These are phyloP conservation scores for Heritiera fomes DNA, from an alignment of 345 rosid species.

Conservation along the genomic window DNA sequence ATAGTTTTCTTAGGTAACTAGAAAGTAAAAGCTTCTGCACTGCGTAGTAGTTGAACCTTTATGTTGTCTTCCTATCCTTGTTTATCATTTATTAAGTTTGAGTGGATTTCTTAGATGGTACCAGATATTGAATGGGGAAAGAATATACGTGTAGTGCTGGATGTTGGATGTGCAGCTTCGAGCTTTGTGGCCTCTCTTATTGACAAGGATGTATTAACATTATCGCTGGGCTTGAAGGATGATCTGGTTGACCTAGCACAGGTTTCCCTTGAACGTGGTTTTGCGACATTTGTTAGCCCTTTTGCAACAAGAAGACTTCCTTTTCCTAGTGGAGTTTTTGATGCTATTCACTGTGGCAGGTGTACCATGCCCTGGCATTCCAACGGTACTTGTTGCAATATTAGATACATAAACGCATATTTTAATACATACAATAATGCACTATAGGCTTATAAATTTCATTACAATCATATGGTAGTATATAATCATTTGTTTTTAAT, in stretches of 20 bases:
- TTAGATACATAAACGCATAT: no score
- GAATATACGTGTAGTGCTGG: slow-evolving; percentile 86
- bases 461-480: no score
- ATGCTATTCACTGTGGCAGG: slow-evolving; percentile 82
- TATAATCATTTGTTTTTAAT: background rate
- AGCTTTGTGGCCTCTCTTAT: slow-evolving; percentile 74
- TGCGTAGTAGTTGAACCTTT: background rate
- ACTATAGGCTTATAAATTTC: no score
- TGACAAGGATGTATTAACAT: slow-evolving; percentile 74
- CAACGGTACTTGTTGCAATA: slow-evolving; percentile 45
- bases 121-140: slow-evolving; percentile 99
- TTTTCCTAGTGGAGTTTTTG: slow-evolving; percentile 89
- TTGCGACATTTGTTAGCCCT: slow-evolving; percentile 72
- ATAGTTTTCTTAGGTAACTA: background rate
- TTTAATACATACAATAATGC: no score
- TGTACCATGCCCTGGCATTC: slow-evolving; percentile 86
- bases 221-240: slow-evolving; percentile 83
- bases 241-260: slow-evolving; percentile 93
- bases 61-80: background rate
- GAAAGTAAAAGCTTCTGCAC: slow-evolving; percentile 5
- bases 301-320: slow-evolving; percentile 80
- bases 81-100: slow-evolving; percentile 32
- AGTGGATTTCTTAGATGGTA: slow-evolving; percentile 76
- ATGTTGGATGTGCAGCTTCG: slow-evolving; percentile 73
- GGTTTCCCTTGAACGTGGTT: slow-evolving; percentile 86